Evolutionary conservation across 2,329 filamentous ascomycete genomes (phyloP).

Genomic region (Elsinoe batatas): DNA sequence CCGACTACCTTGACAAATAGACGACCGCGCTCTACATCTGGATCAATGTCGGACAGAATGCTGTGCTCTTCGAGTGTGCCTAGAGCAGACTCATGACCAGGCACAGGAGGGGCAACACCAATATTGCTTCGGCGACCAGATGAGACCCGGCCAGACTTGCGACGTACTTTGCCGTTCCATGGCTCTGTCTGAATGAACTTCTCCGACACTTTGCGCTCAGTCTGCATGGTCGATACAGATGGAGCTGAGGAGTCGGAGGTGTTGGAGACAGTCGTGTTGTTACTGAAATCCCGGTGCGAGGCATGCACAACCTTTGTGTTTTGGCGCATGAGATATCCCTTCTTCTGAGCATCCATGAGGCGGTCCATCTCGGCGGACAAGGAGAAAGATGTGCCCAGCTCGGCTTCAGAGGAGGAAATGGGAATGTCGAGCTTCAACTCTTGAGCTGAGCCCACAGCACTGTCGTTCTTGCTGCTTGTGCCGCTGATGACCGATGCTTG

Average conservation of each 20-base stretch:
- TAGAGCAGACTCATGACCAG: conserved; percentile 67
- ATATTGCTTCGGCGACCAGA: conserved; percentile 32
- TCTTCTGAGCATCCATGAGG: conserved; percentile 95
- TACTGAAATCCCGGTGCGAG: conserved; percentile 54
- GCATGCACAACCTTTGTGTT: conserved; percentile 96
- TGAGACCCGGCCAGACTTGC: conserved; percentile 51
- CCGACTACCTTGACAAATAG: conserved; percentile 98
- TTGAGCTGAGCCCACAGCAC: conserved; percentile 18
- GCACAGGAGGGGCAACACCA: conserved; percentile 59
- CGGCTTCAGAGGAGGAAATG: conserved; percentile 56
- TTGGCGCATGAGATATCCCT: conserved; percentile 96
- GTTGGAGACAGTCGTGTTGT: conserved; percentile 25
- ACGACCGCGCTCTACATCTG: conserved; percentile 76
- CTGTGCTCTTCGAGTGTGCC: conserved; percentile 63
- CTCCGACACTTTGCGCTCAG: conserved; percentile 57
- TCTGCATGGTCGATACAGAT: conserved; percentile 19
- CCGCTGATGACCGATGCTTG: conserved; percentile 16
- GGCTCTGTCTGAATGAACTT: conserved; percentile 95
- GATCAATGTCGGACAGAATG: conserved; percentile 50
- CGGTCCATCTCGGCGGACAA: conserved; percentile 89
- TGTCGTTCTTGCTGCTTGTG: conserved; percentile 24
- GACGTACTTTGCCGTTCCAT: conserved; percentile 75
- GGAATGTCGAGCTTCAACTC: conserved; percentile 58
- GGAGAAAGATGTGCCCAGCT: conserved; percentile 71
- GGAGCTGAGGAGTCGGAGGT: conserved; percentile 3